Conservation (phyloP, 2,329 filamentous ascomycete genomes). For the Colletotrichum nymphaeae region DNA sequence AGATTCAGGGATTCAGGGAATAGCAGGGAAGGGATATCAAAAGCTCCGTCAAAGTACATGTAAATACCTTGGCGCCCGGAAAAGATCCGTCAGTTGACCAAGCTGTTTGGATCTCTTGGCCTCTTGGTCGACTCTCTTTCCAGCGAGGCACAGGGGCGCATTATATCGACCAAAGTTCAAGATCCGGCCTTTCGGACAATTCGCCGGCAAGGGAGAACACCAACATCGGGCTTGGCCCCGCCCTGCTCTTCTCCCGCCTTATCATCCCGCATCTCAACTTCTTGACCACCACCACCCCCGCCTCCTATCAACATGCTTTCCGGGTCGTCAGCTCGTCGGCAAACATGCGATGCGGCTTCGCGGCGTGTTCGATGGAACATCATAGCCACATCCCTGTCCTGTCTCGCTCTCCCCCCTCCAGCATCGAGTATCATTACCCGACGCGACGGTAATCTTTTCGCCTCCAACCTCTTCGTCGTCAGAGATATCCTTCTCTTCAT, state of each 20-base stretch:
- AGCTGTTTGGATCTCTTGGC: not conserved
- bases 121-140: not conserved
- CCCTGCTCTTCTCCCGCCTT: conserved; percentile 5
- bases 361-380: conserved; percentile 17
- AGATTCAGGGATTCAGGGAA: not conserved
- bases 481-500: not conserved
- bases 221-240: not conserved
- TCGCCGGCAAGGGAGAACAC: not conserved
- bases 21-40: not conserved
- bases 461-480: not conserved
- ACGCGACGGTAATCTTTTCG: conserved; percentile 8
- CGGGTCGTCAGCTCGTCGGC: not conserved
- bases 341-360: conserved; percentile 13
- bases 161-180: not conserved
- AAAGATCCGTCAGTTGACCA: not conserved
- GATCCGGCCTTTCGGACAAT: conserved; percentile 3
- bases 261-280: not conserved
- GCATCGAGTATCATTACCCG: conserved; percentile 12
- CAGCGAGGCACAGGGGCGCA: not conserved
- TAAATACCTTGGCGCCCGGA: not conserved
- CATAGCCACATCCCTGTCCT: conserved; percentile 11
- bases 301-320: not conserved
- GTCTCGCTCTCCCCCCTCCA: not conserved
- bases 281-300: not conserved
- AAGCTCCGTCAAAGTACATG: not conserved